phyloP scores from a whole-genome alignment of 805 yeast species.

The Tetrapisispora nanseiensis region DNA sequence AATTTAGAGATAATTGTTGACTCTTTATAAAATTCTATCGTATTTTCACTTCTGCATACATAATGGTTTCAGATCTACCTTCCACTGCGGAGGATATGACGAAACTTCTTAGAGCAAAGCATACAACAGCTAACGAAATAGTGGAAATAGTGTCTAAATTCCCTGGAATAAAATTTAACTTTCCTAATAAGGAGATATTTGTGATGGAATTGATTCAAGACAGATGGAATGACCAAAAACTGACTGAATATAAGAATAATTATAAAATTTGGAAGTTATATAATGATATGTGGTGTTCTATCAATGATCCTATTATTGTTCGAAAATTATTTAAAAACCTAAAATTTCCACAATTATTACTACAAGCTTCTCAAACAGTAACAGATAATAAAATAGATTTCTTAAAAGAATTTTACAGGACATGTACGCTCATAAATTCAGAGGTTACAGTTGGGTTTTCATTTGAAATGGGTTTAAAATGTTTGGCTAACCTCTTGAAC shows the following conservation, averaged over 20 bases:
- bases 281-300: constrained; percentile 30
- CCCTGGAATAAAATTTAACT: constrained; percentile 33
- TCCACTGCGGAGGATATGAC: constrained; percentile 43
- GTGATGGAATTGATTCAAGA: constrained; percentile 52
- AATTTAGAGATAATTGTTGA: too few relatives aligned
- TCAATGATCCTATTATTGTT: constrained; percentile 21
- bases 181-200: constrained; percentile 49
- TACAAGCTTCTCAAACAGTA: constrained; percentile 5
- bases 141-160: constrained; percentile 26
- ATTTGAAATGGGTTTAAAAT: constrained; percentile 16
- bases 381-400: constrained; percentile 7
- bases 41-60: background rate
- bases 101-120: constrained; percentile 46
- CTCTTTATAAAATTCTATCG: too few relatives aligned
- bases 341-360: constrained; percentile 29
- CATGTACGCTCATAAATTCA: constrained; percentile 18
- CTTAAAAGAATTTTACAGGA: constrained; percentile 9
- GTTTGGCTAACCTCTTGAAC: constrained; percentile 14
- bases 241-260: constrained; percentile 35
- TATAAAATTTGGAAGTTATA: constrained; percentile 43
- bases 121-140: constrained; percentile 35
- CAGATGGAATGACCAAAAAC: constrained; percentile 42
- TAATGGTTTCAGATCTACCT: constrained; percentile 5
- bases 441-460: constrained; percentile 19
- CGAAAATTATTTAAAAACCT: constrained; percentile 37